These are phyloP conservation scores for Penicillium tannophilum DNA, from an alignment of 495 filamentous ascomycete genomes.

Conservation along the genomic window DNA sequence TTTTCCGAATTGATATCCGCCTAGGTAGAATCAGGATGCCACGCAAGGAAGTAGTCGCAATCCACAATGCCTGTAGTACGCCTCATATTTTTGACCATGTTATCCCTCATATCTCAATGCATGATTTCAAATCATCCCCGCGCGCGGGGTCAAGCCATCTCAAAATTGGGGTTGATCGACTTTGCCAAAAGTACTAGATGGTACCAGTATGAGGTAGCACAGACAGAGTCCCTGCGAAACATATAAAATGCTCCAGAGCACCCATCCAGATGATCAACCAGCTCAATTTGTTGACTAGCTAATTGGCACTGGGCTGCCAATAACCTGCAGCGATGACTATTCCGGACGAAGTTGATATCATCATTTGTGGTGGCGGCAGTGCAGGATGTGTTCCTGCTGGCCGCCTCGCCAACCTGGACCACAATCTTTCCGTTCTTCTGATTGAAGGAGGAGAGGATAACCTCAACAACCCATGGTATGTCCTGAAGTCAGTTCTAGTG, in stretches of 20 bases:
- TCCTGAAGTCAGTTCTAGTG: not conserved
- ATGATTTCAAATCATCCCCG: not conserved
- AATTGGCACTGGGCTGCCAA: not conserved
- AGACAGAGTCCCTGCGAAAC: not conserved
- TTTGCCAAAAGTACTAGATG: not conserved
- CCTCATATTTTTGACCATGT: not conserved
- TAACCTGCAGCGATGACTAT: constrained; percentile 32
- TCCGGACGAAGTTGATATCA: constrained; percentile 77
- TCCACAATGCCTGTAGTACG: too few species aligned
- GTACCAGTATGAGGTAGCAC: not conserved
- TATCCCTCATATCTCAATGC: not conserved
- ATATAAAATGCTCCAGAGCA: not conserved
- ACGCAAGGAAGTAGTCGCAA: too few species aligned
- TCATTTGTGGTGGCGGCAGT: constrained; percentile 75
- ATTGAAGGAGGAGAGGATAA: constrained; percentile 82
- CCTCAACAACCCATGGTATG: constrained; percentile 75
- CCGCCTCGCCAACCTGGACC: constrained; percentile 76
- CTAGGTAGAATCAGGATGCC: too few species aligned
- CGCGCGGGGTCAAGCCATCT: not conserved
- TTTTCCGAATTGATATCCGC: too few species aligned
- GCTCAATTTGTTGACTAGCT: not conserved
- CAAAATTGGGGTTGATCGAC: not conserved
- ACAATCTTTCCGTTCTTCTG: constrained; percentile 76
- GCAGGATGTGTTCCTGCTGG: constrained; percentile 78
- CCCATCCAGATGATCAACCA: not conserved